phyloP scores from a whole-genome alignment of 352 stramenopile genomes.

The Phytophthora macrochlamydospora region DNA sequence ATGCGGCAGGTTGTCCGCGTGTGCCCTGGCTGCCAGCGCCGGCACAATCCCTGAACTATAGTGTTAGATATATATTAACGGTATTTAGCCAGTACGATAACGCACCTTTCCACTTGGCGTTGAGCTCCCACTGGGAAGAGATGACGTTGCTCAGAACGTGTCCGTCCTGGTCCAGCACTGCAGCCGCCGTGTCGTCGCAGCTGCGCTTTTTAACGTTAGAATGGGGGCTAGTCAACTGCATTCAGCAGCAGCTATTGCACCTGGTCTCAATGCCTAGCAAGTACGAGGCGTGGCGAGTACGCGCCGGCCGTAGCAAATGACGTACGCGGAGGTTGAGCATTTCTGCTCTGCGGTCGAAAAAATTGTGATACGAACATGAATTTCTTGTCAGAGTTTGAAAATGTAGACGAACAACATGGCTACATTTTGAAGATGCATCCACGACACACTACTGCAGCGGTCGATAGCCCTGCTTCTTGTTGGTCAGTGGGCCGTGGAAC shows the following conservation, averaged over 20 bases:
- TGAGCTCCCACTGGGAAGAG: slow-evolving; percentile 93
- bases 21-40: slow-evolving; percentile 91
- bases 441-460: slow-evolving; percentile 36
- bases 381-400: too few species aligned
- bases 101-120: slow-evolving; percentile 83
- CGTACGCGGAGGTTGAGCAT: slow-evolving; percentile 9
- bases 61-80: too few species aligned
- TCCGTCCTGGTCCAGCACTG: slow-evolving; percentile 90
- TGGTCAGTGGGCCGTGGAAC: slow-evolving; percentile 48
- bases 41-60: slow-evolving; percentile 92
- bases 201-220: slow-evolving; percentile 34
- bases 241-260: slow-evolving; percentile 11
- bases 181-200: slow-evolving; percentile 95
- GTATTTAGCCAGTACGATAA: too few species aligned
- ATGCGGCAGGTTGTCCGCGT: slow-evolving; percentile 95
- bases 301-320: not conserved
- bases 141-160: slow-evolving; percentile 93
- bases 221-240: not conserved
- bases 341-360: not conserved
- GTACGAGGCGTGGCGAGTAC: slow-evolving; percentile 49
- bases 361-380: too few species aligned
- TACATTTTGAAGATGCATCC: slow-evolving; percentile 6
- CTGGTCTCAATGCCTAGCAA: slow-evolving; percentile 96
- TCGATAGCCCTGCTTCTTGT: slow-evolving; percentile 53
- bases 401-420: slow-evolving; percentile 11